Evolutionary conservation across 2,329 filamentous ascomycete species (phyloP), one percentile per base, ranked within the genome.

Genomic region (Colletotrichum sp.): DNA sequence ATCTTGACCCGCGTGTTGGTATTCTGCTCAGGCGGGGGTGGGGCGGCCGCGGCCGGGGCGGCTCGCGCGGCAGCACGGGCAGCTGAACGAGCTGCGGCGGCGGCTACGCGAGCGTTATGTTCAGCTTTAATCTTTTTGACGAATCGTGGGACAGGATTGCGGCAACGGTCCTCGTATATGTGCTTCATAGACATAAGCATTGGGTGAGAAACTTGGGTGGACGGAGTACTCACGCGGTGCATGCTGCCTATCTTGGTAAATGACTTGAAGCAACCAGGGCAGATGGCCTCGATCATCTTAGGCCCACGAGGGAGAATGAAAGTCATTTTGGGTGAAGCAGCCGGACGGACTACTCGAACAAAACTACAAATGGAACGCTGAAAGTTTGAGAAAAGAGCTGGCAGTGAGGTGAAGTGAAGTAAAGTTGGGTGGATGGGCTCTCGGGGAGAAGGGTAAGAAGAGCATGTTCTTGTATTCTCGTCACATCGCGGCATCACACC

Each of bases 171-270:
- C 26, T 72, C 69, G 52, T 72, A 72, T 21, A 67, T 66, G 18
- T 72, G 69, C 69, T 72, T 39, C 10, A 30, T 13, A 28, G 6
- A 30, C n/a, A 44, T 72, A 5, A 72, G 69, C 10, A 15, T 18
- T 9, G 21, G 12, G 10, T 6, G 18, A 13, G 30, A 4, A 30
- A 8, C 3, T 7, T 32, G 7, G 13, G n/a, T 21, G 30, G 28
- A 21, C 15, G 5, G 21, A 13, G n/a, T 10, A 59, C 69, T 72
- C 24, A 72, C 69, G 30, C 69, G 69, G 32, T 72, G 69, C 69
- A 72, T 72, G 24, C 62, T 67, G n/a, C 69, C 69, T 67, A 72
- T 67, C 32, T 72, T 72, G 39, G 69, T 72, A 16, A 72, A 72
- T 3, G 60, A 57, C 16, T 72, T 72, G 69, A 72, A 72, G 62